Percentiles rank a stretch among this genome's conserved stretches.
These are phyloP conservation scores for Microbotryum saponariae DNA, from an alignment of 1,284 basidiomycete species.

Conservation along the genomic window DNA sequence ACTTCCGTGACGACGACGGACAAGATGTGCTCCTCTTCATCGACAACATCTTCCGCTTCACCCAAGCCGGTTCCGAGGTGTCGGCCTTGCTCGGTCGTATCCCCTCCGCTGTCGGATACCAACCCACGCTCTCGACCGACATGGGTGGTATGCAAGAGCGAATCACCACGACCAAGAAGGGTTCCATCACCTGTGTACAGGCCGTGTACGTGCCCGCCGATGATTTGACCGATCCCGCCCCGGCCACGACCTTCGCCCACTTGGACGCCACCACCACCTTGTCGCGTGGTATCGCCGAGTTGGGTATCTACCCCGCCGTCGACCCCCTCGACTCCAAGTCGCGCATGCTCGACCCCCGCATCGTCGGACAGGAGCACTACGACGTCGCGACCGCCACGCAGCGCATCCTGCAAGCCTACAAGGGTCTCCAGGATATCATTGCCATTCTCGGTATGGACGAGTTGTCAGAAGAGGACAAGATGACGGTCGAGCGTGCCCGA, in stretches of 20 bases:
- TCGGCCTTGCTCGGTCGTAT: conserved; percentile 99
- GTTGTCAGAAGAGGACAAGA: conserved; percentile 98
- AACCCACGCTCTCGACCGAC: conserved; percentile 97
- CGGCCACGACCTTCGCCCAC: conserved; percentile 98
- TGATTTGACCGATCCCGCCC: conserved; percentile 99
- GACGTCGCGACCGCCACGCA: conserved; percentile 89
- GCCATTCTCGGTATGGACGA: conserved; percentile 99
- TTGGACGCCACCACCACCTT: conserved; percentile 99
- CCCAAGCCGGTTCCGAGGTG: conserved; percentile 91
- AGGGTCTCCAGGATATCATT: conserved; percentile 87
- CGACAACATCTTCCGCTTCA: conserved; percentile 95
- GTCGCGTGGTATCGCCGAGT: conserved; percentile 97
- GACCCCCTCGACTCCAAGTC: conserved; percentile 99
- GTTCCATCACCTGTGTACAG: conserved; percentile 98
- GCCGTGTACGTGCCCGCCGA: conserved; percentile 99
- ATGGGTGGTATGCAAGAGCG: conserved; percentile 93
- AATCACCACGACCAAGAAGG: conserved; percentile 87
- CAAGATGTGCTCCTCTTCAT: conserved; percentile 99
- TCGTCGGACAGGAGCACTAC: conserved; percentile 89
- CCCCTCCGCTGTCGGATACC: conserved; percentile 99
- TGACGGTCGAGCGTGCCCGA: conserved; percentile 67
- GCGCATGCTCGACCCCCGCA: conserved; percentile 98
- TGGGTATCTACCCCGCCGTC: conserved; percentile 99
- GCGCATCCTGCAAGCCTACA: conserved; percentile 99
- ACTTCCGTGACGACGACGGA: conserved; percentile 99